phyloP scores from a whole-genome alignment of 345 rosid species.

The Cardamine chenopodiifolia region DNA sequence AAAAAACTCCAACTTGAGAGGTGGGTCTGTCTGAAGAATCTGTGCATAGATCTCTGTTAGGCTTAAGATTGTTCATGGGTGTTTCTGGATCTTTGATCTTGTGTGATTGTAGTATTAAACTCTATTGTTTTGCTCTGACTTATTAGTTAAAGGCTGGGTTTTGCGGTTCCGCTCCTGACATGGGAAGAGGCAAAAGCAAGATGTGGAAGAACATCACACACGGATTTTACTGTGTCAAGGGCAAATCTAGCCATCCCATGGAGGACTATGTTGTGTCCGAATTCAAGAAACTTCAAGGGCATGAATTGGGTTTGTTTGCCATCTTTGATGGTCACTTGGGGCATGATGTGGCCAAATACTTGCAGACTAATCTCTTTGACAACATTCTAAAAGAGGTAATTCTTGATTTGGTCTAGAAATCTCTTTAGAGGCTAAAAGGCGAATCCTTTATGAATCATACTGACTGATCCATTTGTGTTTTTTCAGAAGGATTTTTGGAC shows the following conservation, averaged over 20 bases:
- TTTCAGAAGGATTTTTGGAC: conserved; percentile 76
- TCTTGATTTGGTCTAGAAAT: background rate
- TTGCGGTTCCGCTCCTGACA: conserved; percentile 51
- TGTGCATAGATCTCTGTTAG: background rate
- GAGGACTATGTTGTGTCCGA: conserved; percentile 76
- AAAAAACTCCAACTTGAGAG: background rate
- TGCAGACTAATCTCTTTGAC: conserved; percentile 69
- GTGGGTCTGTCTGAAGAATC: background rate
- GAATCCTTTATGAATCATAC: background rate
- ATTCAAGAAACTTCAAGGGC: conserved; percentile 52
- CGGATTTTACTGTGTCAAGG: conserved; percentile 74
- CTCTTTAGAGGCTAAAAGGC: background rate
- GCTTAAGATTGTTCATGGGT: conserved; percentile 1
- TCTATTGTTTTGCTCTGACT: conserved; percentile 2
- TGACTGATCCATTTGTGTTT: background rate
- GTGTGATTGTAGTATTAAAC: background rate
- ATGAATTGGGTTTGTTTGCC: conserved; percentile 80
- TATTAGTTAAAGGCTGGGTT: conserved; percentile 62
- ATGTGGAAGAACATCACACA: conserved; percentile 60
- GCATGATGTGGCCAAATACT: conserved; percentile 74
- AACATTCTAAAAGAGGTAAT: conserved; percentile 75
- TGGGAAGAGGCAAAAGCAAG: conserved; percentile 83
- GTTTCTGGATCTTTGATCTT: conserved; percentile 1
- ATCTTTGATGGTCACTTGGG: conserved; percentile 92
- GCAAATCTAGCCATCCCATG: conserved; percentile 81